These are phyloP conservation scores for Limonomyces culmigenus DNA, from an alignment of 1,284 basidiomycete genomes.

Conservation along the genomic window DNA sequence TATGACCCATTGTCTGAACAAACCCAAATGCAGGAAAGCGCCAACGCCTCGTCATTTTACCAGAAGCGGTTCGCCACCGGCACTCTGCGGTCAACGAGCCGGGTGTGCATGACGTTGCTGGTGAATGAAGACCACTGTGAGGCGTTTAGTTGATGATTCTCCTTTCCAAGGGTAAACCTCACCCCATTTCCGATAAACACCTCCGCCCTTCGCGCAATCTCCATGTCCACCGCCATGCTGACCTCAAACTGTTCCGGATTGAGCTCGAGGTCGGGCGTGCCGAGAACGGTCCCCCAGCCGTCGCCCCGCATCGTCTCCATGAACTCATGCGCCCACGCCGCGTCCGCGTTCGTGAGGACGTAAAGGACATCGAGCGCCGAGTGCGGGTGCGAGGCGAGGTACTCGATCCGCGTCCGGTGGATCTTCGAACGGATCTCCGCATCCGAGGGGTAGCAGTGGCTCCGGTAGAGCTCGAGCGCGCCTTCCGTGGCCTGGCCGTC, in stretches of 20 bases:
- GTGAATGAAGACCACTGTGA: slow-evolving; percentile 7
- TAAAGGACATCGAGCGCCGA: slow-evolving; percentile 22
- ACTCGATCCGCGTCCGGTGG: slow-evolving; percentile 5
- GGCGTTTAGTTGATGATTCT: neutral
- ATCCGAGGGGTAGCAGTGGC: no score
- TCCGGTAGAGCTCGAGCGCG: slow-evolving; percentile 19
- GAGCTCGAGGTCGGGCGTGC: slow-evolving; percentile 26
- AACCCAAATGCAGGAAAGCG: no score
- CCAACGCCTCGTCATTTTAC: no score
- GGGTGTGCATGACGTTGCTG: slow-evolving; percentile 8
- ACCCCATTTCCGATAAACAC: slow-evolving; percentile 49
- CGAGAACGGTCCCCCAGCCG: slow-evolving; percentile 31
- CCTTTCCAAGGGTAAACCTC: slow-evolving; percentile 11
- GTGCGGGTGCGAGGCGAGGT: no score
- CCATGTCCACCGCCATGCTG: slow-evolving; percentile 42
- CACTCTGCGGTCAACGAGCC: slow-evolving; percentile 5
- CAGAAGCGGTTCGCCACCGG: slow-evolving; percentile 7
- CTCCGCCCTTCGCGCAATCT: slow-evolving; percentile 34
- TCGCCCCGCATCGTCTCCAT: slow-evolving; percentile 16
- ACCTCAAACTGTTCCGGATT: slow-evolving; percentile 32
- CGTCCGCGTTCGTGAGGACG: slow-evolving; percentile 37
- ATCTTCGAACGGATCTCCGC: slow-evolving; percentile 12
- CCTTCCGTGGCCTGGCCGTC: no score
- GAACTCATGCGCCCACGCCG: slow-evolving; percentile 21
- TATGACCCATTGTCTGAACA: no score